Conservation (phyloP, 1,284 basidiomycete genomes). For the Ceratorhiza oryzae-sativae region DNA sequence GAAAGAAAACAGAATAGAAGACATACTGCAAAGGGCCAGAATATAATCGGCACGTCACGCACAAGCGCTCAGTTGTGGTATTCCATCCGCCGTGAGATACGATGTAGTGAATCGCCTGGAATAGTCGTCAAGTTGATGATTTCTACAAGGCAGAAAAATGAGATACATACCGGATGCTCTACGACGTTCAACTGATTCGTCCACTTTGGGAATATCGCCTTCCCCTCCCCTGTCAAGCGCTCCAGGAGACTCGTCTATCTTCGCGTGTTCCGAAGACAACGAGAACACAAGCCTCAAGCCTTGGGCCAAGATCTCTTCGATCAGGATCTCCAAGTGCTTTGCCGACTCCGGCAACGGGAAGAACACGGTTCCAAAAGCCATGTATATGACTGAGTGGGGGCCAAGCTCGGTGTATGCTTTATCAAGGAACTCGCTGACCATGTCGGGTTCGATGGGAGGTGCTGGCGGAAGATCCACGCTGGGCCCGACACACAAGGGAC, state of each 20-base stretch:
- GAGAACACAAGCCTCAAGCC: conserved; percentile 20
- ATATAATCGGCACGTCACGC: conserved; percentile 21
- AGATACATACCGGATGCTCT: conserved; percentile 21
- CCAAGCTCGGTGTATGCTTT: conserved; percentile 10
- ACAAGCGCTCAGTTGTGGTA: conserved; percentile 3
- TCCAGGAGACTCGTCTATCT: neutral
- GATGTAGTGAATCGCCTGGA: neutral
- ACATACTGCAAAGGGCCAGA: conserved; percentile 19
- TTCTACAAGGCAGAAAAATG: neutral
- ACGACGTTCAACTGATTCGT: conserved; percentile 21
- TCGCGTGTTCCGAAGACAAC: neutral
- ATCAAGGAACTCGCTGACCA: conserved; percentile 1
- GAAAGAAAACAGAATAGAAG: neutral
- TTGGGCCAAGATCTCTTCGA: conserved; percentile 11
- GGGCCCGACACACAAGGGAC: conserved; percentile 14
- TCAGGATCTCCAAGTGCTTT: neutral
- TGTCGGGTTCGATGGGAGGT: neutral
- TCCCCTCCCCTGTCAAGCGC: neutral
- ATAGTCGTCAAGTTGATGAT: neutral
- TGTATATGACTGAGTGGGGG: conserved; percentile 12
- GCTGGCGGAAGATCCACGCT: conserved; percentile 6
- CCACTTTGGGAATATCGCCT: conserved; percentile 22
- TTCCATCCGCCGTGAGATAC: conserved; percentile 24
- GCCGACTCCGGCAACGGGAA: conserved; percentile 17
- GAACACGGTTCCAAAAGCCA: conserved; percentile 20